Conservation (phyloP, 495 filamentous ascomycete genomes). For the Aspergillus bridgeri region DNA sequence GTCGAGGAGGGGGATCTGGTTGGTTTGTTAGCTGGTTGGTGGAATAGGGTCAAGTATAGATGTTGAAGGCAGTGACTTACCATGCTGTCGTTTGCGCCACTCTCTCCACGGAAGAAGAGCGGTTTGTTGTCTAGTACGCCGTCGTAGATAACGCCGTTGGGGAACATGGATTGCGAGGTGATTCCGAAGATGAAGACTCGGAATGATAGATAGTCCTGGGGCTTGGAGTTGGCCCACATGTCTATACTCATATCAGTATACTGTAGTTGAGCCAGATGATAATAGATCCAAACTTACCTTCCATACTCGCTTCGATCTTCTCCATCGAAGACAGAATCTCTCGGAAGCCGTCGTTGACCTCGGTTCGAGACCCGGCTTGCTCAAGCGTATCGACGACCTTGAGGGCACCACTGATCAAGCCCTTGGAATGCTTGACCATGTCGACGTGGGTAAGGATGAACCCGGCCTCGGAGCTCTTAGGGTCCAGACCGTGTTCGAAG, state of each 20-base stretch:
- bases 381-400: slow-evolving; percentile 60
- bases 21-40: slow-evolving; percentile 8
- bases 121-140: slow-evolving; percentile 67
- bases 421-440: slow-evolving; percentile 76
- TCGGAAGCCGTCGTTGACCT: slow-evolving; percentile 61
- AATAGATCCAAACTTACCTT: slow-evolving; percentile 49
- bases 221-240: slow-evolving; percentile 85
- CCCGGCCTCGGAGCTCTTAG: slow-evolving; percentile 82
- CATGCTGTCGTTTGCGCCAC: slow-evolving; percentile 85
- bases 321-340: slow-evolving; percentile 60
- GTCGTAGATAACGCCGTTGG: slow-evolving; percentile 82
- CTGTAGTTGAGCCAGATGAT: too few relatives aligned
- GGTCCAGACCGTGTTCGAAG: slow-evolving; percentile 83
- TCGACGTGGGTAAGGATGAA: slow-evolving; percentile 82
- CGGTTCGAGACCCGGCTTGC: slow-evolving; percentile 40
- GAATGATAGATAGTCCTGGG: slow-evolving; percentile 74
- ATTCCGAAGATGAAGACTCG: slow-evolving; percentile 95
- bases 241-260: slow-evolving; percentile 35
- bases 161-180: slow-evolving; percentile 86
- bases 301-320: slow-evolving; percentile 75
- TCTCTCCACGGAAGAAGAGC: slow-evolving; percentile 77
- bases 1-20: slow-evolving; percentile 78
- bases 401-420: slow-evolving; percentile 65
- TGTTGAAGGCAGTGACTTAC: slow-evolving; percentile 37
- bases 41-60: background rate